Conservation (phyloP, 768 basidiomycete species). For the Mycena galericulata region DNA sequence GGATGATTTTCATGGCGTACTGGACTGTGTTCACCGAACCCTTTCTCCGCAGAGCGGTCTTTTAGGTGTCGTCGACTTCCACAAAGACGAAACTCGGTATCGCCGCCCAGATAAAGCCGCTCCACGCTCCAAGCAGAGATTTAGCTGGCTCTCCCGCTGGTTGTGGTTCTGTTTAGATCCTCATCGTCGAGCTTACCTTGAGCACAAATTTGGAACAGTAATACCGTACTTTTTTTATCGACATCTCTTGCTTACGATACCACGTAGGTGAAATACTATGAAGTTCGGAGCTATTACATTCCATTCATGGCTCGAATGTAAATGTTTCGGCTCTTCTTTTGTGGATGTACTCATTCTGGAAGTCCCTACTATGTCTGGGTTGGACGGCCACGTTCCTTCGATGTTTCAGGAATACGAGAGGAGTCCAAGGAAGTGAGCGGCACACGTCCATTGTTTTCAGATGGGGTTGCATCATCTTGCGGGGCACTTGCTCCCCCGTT, state of each 20-base stretch:
- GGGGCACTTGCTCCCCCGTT: neutral
- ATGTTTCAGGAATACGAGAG: neutral
- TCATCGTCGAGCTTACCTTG: neutral
- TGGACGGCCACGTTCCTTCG: neutral
- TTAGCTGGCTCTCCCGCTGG: neutral
- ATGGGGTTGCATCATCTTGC: no score
- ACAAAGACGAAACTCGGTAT: neutral
- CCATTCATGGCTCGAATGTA: neutral
- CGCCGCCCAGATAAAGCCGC: neutral
- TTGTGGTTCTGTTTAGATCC: conserved; percentile 5
- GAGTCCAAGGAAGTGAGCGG: neutral
- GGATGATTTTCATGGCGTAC: neutral
- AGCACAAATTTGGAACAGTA: conserved; percentile 8
- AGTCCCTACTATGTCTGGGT: neutral
- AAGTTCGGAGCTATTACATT: neutral
- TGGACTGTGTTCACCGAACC: conserved; percentile 3
- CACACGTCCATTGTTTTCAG: neutral
- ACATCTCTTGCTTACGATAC: neutral
- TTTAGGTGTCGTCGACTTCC: conserved; percentile 69
- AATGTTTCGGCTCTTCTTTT: neutral
- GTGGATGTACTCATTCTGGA: neutral
- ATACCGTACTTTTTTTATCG: neutral
- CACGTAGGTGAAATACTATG: neutral
- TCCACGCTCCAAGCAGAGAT: neutral
- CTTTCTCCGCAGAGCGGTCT: conserved; percentile 69